Conservation (phyloP, 441 rosid genomes). For the Gossypium trilobum region DNA sequence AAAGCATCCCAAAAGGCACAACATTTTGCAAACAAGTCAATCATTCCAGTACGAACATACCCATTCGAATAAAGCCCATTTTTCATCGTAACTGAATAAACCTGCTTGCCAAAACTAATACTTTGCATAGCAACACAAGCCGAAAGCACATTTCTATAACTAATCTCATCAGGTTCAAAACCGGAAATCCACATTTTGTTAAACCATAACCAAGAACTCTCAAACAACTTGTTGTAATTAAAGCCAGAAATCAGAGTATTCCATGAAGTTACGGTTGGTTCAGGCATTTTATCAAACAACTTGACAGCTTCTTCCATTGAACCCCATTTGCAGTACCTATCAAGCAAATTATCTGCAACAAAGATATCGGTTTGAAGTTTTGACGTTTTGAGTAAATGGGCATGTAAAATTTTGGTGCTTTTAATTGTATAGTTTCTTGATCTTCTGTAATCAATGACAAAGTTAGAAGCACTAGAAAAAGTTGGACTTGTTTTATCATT, state of each 20-base stretch:
- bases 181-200: conserved; percentile 43
- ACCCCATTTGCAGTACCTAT: conserved; percentile 36
- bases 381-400: conserved; percentile 36
- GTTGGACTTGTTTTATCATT: conserved; percentile 14
- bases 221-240: conserved; percentile 25
- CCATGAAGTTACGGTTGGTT: conserved; percentile 52
- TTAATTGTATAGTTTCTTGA: conserved; percentile 22
- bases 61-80: conserved; percentile 43
- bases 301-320: conserved; percentile 37
- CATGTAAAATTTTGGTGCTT: conserved; percentile 38
- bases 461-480: conserved; percentile 28
- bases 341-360: conserved; percentile 38
- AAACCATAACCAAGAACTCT: conserved; percentile 36
- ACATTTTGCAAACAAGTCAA: conserved; percentile 45
- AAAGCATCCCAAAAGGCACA: conserved; percentile 40
- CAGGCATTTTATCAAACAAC: conserved; percentile 55
- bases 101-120: conserved; percentile 34
- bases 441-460: conserved; percentile 31
- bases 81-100: conserved; percentile 42
- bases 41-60: conserved; percentile 50
- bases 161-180: conserved; percentile 40
- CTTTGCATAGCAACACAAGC: conserved; percentile 39
- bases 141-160: conserved; percentile 54
- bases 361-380: conserved; percentile 26
- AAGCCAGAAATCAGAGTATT: conserved; percentile 53